Conservation (phyloP, 1,284 basidiomycete species). For the Moesziomyces globuligerus region DNA sequence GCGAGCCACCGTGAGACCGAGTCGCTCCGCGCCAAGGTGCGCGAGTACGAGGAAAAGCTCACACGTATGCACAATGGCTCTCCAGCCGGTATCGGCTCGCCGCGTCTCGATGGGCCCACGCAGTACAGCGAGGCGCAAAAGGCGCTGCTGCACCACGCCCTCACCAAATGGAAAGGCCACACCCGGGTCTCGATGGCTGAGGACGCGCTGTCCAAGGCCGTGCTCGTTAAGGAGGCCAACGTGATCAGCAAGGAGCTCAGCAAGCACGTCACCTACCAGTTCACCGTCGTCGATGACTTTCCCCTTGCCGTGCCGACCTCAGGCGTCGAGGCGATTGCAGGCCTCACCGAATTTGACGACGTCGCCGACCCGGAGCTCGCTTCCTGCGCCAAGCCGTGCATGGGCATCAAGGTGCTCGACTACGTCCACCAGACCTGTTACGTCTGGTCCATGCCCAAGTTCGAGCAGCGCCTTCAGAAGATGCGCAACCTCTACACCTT, state of each 20-base stretch:
- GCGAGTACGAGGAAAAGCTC: conserved; percentile 60
- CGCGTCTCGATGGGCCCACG: conserved; percentile 21
- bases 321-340: conserved; percentile 81
- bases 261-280: conserved; percentile 90
- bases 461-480: conserved; percentile 86
- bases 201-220: conserved; percentile 82
- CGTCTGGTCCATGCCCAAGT: conserved; percentile 84
- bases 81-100: conserved; percentile 15
- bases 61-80: conserved; percentile 31
- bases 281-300: conserved; percentile 84
- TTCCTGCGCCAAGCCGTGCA: conserved; percentile 72
- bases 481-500: conserved; percentile 95
- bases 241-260: conserved; percentile 71
- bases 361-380: conserved; percentile 58
- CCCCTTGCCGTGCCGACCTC: conserved; percentile 82
- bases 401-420: conserved; percentile 84
- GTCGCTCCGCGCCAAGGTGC: conserved; percentile 51
- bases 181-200: conserved; percentile 80
- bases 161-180: conserved; percentile 81
- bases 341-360: conserved; percentile 88
- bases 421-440: conserved; percentile 51
- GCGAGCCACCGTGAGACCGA: conserved; percentile 43
- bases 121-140: conserved; percentile 46
- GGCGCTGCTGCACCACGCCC: conserved; percentile 72
- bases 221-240: conserved; percentile 92